A percentile compares a stretch with the other conserved stretches of the same genome.
phyloP scores from a whole-genome alignment of 306 rosid species.

The Prunus mira region DNA sequence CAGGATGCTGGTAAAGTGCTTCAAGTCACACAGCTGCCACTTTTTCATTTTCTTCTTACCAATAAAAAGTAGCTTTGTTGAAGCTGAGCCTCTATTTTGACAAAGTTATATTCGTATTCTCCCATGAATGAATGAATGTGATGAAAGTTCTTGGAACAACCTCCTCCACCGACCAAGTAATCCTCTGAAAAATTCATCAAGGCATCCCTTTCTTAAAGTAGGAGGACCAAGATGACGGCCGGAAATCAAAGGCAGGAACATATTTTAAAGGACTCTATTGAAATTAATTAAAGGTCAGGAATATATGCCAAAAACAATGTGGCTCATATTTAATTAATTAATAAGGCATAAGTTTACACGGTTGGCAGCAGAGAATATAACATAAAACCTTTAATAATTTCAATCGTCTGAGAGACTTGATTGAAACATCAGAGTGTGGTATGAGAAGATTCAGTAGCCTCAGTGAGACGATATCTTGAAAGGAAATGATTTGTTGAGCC shows the following conservation, averaged over 20 bases:
- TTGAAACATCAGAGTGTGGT: neutral
- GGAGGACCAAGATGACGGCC: neutral
- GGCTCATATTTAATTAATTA: neutral
- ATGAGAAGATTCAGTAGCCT: neutral
- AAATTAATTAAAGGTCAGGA: neutral
- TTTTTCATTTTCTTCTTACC: too few relatives aligned
- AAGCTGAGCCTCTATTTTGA: constrained; percentile 7
- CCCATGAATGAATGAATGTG: neutral
- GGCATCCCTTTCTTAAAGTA: neutral
- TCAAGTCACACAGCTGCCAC: too few relatives aligned
- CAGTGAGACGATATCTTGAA: constrained; percentile 25
- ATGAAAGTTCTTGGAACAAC: neutral
- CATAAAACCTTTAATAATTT: neutral
- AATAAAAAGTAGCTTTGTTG: neutral
- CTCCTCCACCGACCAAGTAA: neutral
- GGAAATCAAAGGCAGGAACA: neutral
- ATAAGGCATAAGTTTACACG: constrained; percentile 2
- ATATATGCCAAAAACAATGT: neutral
- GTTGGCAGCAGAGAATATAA: neutral
- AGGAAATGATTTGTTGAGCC: constrained; percentile 42
- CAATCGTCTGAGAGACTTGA: neutral
- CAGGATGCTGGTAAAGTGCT: too few relatives aligned
- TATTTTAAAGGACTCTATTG: neutral
- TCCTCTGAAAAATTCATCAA: neutral
- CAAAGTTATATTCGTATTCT: constrained; percentile 13